Conservation (phyloP, 179 eudicot species). For the Gypsophila paniculata region DNA sequence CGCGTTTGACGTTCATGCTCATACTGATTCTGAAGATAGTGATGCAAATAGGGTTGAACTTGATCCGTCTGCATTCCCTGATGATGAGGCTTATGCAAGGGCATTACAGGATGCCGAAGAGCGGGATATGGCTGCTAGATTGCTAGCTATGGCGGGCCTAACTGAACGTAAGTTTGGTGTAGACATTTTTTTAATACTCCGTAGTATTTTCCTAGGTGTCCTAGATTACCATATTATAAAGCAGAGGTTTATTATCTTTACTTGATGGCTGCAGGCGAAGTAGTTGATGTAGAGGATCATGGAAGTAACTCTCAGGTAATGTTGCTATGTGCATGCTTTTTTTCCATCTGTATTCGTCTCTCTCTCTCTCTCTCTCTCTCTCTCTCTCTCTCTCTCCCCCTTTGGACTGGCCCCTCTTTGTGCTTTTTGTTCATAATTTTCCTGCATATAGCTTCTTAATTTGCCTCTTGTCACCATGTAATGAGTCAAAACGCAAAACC, state of each 20-base stretch:
- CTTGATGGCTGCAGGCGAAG: constrained; percentile 43
- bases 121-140: constrained; percentile 84
- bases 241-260: constrained; percentile 13
- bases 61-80: constrained; percentile 65
- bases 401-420: background rate
- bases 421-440: constrained; percentile 2
- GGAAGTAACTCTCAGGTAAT: constrained; percentile 60
- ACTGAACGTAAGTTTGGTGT: constrained; percentile 52
- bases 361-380: background rate
- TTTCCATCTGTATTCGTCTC: background rate
- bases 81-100: constrained; percentile 92
- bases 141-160: constrained; percentile 73
- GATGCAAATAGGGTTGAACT: constrained; percentile 39
- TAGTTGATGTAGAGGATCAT: constrained; percentile 51
- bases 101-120: constrained; percentile 97
- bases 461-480: background rate
- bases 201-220: background rate
- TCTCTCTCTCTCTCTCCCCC: background rate
- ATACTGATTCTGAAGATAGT: constrained; percentile 42
- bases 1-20: constrained; percentile 67
- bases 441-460: background rate
- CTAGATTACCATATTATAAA: background rate
- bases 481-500: background rate
- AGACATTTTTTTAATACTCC: background rate
- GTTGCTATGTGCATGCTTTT: background rate